Evolutionary conservation across 805 yeast genomes (phyloP).

Genomic region (Ogataea pilisensis): DNA sequence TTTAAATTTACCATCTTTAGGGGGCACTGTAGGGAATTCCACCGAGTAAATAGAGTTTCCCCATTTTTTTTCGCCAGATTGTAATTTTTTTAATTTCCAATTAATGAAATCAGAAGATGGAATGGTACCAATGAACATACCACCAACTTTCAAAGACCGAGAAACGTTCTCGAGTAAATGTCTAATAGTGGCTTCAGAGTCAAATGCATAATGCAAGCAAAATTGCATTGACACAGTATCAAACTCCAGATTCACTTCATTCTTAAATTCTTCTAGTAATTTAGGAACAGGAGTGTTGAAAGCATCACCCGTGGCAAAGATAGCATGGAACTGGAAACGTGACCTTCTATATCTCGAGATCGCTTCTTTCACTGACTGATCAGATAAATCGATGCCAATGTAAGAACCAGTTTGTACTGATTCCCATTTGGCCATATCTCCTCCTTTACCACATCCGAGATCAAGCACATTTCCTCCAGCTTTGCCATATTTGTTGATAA

Average conservation of each 20-base stretch:
- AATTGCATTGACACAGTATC: conserved; percentile 90
- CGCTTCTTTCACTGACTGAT: conserved; percentile 83
- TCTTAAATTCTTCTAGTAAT: conserved; percentile 57
- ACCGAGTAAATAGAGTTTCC: conserved; percentile 85
- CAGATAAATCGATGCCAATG: conserved; percentile 90
- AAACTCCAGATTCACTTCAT: conserved; percentile 71
- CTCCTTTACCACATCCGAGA: conserved; percentile 97
- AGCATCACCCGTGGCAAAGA: conserved; percentile 90
- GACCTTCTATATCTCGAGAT: conserved; percentile 62
- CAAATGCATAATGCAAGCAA: conserved; percentile 93
- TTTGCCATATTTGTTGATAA: conserved; percentile 65
- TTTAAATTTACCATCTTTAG: conserved; percentile 67
- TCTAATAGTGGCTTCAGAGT: conserved; percentile 74
- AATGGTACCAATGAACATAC: conserved; percentile 87
- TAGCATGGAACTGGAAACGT: conserved; percentile 42
- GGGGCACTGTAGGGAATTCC: conserved; percentile 73
- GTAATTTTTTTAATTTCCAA: conserved; percentile 54
- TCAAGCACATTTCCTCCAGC: conserved; percentile 65
- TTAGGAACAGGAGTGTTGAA: conserved; percentile 68
- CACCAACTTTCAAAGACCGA: conserved; percentile 72
- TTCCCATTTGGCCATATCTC: conserved; percentile 89
- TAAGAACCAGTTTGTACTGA: conserved; percentile 68
- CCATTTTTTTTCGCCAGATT: conserved; percentile 56
- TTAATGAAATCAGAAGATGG: conserved; percentile 86
- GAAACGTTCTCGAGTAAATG: conserved; percentile 71